Evolutionary conservation across 257 asterid genomes (phyloP).

Genomic region (Forsythia suspensa): DNA sequence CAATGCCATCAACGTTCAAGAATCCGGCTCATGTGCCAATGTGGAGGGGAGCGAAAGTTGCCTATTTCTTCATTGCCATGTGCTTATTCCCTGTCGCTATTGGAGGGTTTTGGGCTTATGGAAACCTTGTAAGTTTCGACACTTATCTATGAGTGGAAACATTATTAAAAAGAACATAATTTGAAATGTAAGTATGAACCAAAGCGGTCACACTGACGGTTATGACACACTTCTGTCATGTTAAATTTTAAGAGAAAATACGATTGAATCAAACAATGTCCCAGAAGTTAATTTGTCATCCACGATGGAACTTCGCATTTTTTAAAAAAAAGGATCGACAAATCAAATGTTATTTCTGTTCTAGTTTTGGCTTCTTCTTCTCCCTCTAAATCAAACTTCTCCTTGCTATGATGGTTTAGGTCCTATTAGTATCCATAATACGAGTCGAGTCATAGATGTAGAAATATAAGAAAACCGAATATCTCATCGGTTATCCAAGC

Average conservation of each 20-base stretch:
- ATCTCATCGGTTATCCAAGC: not conserved
- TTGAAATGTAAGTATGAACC: not conserved
- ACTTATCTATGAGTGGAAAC: not conserved
- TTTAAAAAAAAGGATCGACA: not conserved
- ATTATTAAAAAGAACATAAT: no score
- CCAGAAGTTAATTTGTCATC: not conserved
- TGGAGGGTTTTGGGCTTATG: constrained; percentile 98
- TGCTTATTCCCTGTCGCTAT: constrained; percentile 91
- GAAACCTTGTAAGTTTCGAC: constrained; percentile 73
- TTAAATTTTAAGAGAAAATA: no score
- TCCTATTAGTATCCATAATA: not conserved
- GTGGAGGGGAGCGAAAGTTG: constrained; percentile 99
- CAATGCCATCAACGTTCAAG: constrained; percentile 98
- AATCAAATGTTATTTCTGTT: not conserved
- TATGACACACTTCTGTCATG: no score
- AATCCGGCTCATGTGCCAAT: constrained; percentile 93
- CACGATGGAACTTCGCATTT: not conserved
- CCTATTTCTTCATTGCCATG: constrained; percentile 77
- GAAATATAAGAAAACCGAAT: not conserved
- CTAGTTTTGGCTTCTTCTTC: not conserved
- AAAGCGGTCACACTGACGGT: not conserved
- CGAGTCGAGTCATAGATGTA: not conserved
- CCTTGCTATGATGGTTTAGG: not conserved
- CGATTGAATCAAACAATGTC: not conserved
- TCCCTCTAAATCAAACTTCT: not conserved